Evolutionary conservation across 2,329 filamentous ascomycete genomes (phyloP).

Genomic region (Colletotrichum euphorbiae): DNA sequence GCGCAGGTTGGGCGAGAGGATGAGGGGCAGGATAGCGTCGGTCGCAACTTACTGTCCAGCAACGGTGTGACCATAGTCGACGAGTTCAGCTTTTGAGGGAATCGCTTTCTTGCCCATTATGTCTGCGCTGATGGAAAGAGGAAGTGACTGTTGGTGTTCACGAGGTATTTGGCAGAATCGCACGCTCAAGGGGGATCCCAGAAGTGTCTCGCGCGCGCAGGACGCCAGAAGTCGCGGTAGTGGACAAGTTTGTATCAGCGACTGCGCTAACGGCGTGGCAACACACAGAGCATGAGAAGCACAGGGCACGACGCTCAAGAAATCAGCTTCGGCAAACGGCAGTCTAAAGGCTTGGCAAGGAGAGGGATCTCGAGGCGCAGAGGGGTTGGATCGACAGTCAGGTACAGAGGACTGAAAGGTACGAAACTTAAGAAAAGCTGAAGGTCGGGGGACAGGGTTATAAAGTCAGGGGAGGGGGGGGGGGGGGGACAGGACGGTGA

Average conservation of each 20-base stretch:
- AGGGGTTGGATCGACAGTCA: slow-evolving; percentile 26
- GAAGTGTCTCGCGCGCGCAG: neutral
- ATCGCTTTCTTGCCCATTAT: slow-evolving; percentile 47
- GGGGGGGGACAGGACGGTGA: slow-evolving; percentile 5
- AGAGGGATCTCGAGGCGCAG: slow-evolving; percentile 1
- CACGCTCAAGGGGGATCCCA: slow-evolving; percentile 16
- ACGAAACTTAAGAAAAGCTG: neutral
- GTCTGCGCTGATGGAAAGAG: neutral
- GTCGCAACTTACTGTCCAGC: slow-evolving; percentile 81
- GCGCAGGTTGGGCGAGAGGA: slow-evolving; percentile 1
- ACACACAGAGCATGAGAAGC: neutral
- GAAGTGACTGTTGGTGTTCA: slow-evolving; percentile 5
- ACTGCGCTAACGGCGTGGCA: slow-evolving; percentile 1
- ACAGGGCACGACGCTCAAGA: slow-evolving; percentile 10
- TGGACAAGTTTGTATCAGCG: neutral
- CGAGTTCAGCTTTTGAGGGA: slow-evolving; percentile 70
- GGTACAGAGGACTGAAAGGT: neutral
- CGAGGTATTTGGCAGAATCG: slow-evolving; percentile 16
- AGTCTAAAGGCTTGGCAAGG: slow-evolving; percentile 29
- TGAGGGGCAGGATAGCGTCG: neutral
- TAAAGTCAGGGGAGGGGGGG: neutral
- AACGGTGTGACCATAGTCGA: slow-evolving; percentile 79
- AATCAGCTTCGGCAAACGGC: slow-evolving; percentile 24
- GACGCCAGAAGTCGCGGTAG: slow-evolving; percentile 16
- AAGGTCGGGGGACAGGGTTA: slow-evolving; percentile 10